A percentile compares a stretch with the other conserved stretches of the same genome.
These are phyloP conservation scores for Spinacia oleracea DNA, from an alignment of 179 eudicot genomes.

Conservation along the genomic window DNA sequence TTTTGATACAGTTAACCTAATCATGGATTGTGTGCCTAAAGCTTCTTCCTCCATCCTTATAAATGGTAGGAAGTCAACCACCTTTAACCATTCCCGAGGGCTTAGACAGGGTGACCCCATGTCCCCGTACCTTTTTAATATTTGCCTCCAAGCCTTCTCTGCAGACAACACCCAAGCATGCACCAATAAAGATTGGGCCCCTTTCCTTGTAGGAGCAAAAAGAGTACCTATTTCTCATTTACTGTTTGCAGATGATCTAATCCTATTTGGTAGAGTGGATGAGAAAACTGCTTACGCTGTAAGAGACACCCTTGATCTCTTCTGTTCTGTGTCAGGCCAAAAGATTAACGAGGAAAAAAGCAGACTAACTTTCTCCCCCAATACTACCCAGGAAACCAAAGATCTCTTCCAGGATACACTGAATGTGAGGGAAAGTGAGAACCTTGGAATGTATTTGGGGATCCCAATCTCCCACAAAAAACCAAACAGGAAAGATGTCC, in stretches of 20 bases:
- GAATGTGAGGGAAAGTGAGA: no score
- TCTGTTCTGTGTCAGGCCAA: no score
- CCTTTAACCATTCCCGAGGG: neutral
- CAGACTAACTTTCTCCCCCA: no score
- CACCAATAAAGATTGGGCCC: neutral
- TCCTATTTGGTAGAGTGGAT: no score
- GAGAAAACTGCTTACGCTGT: no score
- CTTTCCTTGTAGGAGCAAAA: neutral
- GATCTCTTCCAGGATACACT: no score
- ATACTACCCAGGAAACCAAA: no score
- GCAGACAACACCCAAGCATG: neutral
- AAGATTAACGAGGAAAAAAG: no score
- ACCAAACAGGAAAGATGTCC: no score
- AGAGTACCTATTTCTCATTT: neutral
- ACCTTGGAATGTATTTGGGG: no score
- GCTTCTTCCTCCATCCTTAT: neutral
- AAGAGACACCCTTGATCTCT: no score
- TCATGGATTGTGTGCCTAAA: neutral
- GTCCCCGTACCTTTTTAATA: constrained; percentile 16
- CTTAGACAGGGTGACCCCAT: constrained; percentile 10
- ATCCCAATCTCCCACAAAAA: no score
- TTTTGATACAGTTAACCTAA: neutral
- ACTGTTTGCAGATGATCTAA: neutral
- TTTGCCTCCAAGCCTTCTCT: neutral
- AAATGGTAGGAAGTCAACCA: neutral